A percentile compares a stretch with the other conserved stretches of the same genome.
Evolutionary conservation across 2,329 filamentous ascomycete species (phyloP).

Genomic region (Ascochyta pisi): DNA sequence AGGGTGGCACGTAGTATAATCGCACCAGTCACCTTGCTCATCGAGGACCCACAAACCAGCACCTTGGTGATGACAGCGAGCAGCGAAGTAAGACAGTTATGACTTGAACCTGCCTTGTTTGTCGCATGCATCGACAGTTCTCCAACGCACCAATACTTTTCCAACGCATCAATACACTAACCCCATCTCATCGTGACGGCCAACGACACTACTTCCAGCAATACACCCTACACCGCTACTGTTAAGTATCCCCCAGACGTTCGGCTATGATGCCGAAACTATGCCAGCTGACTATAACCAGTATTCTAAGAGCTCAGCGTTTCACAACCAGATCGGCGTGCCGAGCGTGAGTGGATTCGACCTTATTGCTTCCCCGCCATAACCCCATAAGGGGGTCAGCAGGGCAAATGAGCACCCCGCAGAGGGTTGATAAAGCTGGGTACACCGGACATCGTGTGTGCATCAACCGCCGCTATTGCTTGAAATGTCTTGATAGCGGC

Average conservation of each 20-base stretch:
- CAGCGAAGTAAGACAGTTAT: background rate
- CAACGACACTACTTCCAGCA: conserved; percentile 5
- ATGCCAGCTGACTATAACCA: background rate
- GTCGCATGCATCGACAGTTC: background rate
- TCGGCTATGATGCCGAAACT: conserved; percentile 12
- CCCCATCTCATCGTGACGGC: background rate
- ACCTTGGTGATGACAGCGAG: background rate
- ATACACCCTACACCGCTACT: conserved; percentile 11
- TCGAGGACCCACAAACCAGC: background rate
- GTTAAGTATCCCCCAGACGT: background rate
- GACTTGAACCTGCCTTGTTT: conserved; percentile 8
- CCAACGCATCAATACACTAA: background rate
- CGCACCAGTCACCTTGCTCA: background rate
- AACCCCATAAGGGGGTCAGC: conserved; percentile 13
- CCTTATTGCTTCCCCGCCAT: conserved; percentile 19
- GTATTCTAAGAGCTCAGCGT: conserved; percentile 1
- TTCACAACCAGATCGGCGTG: background rate
- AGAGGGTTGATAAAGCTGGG: conserved; percentile 14
- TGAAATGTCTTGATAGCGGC: conserved; percentile 18
- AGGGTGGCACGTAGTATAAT: background rate
- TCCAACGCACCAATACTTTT: background rate
- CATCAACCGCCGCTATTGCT: conserved; percentile 30
- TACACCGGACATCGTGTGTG: conserved; percentile 22
- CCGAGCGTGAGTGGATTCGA: background rate
- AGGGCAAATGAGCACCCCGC: conserved; percentile 20